Conservation (phyloP, 495 filamentous ascomycete species). For the Bathelium albidoporum region DNA sequence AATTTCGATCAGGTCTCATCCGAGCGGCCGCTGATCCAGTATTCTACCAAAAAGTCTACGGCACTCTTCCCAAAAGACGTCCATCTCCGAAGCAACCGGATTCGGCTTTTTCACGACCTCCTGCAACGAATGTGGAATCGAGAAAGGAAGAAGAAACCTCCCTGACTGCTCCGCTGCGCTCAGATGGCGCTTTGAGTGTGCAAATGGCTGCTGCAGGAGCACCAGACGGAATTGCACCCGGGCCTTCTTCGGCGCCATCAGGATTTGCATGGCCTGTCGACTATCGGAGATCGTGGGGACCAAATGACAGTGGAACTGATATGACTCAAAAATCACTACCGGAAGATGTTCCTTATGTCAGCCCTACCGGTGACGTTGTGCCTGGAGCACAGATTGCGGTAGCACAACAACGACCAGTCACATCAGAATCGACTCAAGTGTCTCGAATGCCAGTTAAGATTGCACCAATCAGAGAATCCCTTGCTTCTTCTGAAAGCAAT, state of each 20-base stretch:
- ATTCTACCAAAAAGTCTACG: slow-evolving; percentile 14
- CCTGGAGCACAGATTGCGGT: slow-evolving; percentile 12
- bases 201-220: neutral
- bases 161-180: neutral
- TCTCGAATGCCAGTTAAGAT: neutral
- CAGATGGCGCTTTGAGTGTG: neutral
- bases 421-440: neutral
- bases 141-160: neutral
- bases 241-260: slow-evolving; percentile 22
- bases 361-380: slow-evolving; percentile 18
- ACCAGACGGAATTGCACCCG: slow-evolving; percentile 8
- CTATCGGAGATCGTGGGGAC: neutral
- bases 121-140: neutral
- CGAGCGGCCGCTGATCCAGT: slow-evolving; percentile 25
- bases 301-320: neutral
- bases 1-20: slow-evolving; percentile 65
- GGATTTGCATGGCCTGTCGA: slow-evolving; percentile 15
- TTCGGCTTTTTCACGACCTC: neutral
- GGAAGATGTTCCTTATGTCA: slow-evolving; percentile 13
- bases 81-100: slow-evolving; percentile 9
- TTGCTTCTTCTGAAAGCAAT: neutral
- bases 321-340: neutral
- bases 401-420: slow-evolving; percentile 4
- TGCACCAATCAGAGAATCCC: neutral
- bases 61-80: slow-evolving; percentile 14